phyloP scores from a whole-genome alignment of 192 early-diverging fungal genomes.

The Backusella sp. region DNA sequence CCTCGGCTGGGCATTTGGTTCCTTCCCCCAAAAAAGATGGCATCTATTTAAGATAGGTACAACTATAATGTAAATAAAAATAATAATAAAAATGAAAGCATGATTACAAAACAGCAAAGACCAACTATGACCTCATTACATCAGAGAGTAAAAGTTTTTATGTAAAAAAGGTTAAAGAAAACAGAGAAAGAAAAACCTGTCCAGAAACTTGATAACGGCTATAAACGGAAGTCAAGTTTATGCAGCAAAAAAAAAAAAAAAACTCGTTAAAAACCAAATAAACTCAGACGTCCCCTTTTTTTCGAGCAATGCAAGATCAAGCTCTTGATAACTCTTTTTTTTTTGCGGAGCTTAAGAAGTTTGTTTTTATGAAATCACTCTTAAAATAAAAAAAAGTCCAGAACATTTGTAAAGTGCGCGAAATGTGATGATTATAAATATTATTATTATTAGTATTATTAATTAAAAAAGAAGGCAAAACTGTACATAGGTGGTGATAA shows the following conservation, averaged over 20 bases:
- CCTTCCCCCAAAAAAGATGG: too few species aligned
- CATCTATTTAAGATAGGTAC: too few species aligned
- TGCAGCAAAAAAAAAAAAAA: neutral
- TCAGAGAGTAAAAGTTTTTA: too few species aligned
- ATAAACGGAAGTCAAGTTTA: neutral
- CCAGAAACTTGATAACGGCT: neutral
- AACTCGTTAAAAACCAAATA: neutral
- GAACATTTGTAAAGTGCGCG: neutral
- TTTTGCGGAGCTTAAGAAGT: neutral
- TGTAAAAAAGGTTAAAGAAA: neutral
- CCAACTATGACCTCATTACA: neutral
- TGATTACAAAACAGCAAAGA: too few species aligned
- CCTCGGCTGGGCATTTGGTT: neutral
- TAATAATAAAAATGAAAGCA: too few species aligned
- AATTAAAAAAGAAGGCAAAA: neutral
- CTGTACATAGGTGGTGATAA: neutral
- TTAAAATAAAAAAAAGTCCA: neutral
- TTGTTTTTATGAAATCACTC: neutral
- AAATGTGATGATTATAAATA: neutral
- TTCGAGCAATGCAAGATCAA: neutral
- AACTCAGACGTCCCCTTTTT: neutral
- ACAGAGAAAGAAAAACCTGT: neutral
- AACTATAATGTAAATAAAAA: too few species aligned
- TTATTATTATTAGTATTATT: neutral
- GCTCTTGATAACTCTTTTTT: too few species aligned